phyloP scores from a whole-genome alignment of 257 asterid genomes.

The Solanum ahanhuiri region DNA sequence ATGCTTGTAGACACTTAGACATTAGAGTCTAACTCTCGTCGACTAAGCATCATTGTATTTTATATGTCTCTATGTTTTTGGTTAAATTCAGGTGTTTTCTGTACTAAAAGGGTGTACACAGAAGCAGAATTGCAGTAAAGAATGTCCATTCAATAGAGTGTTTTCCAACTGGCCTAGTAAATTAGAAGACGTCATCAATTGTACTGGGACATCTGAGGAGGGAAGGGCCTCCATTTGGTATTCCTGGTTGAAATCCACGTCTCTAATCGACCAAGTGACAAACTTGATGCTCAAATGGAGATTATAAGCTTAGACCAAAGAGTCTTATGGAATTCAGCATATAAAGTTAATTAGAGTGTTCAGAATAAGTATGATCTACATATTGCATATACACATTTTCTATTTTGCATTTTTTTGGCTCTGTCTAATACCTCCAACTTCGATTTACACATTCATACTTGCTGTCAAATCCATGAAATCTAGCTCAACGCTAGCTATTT shows the following conservation, averaged over 20 bases:
- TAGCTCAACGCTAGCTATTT: no score
- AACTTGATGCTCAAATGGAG: not conserved
- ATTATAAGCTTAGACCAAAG: no score
- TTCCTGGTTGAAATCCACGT: not conserved
- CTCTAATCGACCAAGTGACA: not conserved
- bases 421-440: no score
- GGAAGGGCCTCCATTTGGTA: not conserved
- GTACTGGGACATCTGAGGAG: not conserved
- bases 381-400: no score
- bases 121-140: not conserved
- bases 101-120: not conserved
- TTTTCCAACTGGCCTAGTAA: not conserved
- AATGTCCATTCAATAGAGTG: not conserved
- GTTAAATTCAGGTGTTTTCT: not conserved
- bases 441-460: no score
- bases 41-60: no score
- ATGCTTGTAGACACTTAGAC: no score
- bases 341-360: not conserved
- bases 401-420: no score
- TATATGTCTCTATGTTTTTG: no score
- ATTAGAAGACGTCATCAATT: not conserved
- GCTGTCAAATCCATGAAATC: no score
- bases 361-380: not conserved
- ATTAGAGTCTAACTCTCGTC: no score
- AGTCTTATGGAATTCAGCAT: not conserved